A percentile compares a stretch with the other conserved stretches of the same genome.
phyloP scores from a whole-genome alignment of 805 yeast genomes.

The Suhomyces sp. region DNA sequence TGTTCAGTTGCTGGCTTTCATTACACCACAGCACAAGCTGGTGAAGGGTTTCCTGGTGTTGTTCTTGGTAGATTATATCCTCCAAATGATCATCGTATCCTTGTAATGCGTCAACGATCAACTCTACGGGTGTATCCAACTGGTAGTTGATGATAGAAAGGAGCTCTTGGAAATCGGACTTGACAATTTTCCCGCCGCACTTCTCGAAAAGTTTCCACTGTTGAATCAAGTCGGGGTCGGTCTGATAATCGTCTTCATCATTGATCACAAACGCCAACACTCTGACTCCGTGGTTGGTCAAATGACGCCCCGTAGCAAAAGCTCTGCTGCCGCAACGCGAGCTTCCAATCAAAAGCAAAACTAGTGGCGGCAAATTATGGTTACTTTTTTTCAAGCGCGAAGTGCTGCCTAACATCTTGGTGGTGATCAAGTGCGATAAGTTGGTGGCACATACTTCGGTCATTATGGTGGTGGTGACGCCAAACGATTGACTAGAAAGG shows the following conservation, averaged over 20 bases:
- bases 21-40: conserved; percentile 69
- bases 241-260: conserved; percentile 22
- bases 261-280: conserved; percentile 52
- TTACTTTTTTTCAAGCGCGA: conserved; percentile 60
- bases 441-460: conserved; percentile 71
- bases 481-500: conserved; percentile 47
- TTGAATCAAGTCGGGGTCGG: conserved; percentile 42
- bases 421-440: conserved; percentile 55
- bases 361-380: conserved; percentile 77
- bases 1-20: conserved; percentile 35
- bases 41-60: conserved; percentile 36
- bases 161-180: conserved; percentile 33
- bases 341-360: conserved; percentile 69
- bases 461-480: conserved; percentile 45
- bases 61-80: conserved; percentile 45
- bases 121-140: conserved; percentile 71
- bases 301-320: conserved; percentile 73
- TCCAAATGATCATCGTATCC: conserved; percentile 72
- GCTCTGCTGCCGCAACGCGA: conserved; percentile 73
- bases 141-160: conserved; percentile 39
- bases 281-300: conserved; percentile 69
- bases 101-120: conserved; percentile 79
- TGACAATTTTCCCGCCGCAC: conserved; percentile 63
- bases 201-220: conserved; percentile 57
- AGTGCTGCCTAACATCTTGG: conserved; percentile 62